Evolutionary conservation across 2,329 filamentous ascomycete genomes (phyloP).

Genomic region (Colletotrichum sp.): DNA sequence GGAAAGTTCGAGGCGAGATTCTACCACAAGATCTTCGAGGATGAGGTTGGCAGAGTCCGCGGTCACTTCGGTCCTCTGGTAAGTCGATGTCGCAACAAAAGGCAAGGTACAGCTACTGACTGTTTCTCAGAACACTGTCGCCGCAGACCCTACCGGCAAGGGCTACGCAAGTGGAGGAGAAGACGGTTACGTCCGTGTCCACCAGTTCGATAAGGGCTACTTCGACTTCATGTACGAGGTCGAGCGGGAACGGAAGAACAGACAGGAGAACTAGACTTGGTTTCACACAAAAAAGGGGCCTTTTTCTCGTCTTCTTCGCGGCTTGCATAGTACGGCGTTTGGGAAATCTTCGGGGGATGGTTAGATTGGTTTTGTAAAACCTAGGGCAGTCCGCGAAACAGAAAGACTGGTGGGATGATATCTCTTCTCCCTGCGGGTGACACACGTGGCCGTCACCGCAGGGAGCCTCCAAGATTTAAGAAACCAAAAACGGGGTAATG

Average conservation of each 20-base stretch:
- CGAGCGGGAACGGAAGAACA: constrained; percentile 77
- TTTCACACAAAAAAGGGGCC: constrained; percentile 1
- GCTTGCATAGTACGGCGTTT: constrained; percentile 50
- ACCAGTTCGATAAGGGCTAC: constrained; percentile 98
- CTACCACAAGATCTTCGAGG: constrained; percentile 99
- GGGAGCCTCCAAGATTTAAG: constrained; percentile 3
- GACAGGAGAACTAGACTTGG: constrained; percentile 20
- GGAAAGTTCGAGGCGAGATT: constrained; percentile 99
- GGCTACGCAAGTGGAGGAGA: constrained; percentile 95
- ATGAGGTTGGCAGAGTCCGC: constrained; percentile 95
- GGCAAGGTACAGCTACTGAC: not conserved
- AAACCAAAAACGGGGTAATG: constrained; percentile 17
- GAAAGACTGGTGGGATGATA: constrained; percentile 14
- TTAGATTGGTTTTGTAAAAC: constrained; percentile 24
- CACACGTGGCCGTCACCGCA: not conserved
- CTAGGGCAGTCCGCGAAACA: constrained; percentile 21
- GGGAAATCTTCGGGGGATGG: constrained; percentile 26
- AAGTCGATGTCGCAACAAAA: constrained; percentile 24
- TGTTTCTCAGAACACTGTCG: constrained; percentile 77
- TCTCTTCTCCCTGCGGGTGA: not conserved
- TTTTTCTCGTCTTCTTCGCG: constrained; percentile 30
- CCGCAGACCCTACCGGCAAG: constrained; percentile 88
- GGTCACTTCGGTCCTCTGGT: constrained; percentile 93
- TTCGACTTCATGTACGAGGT: constrained; percentile 99
- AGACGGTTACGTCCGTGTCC: constrained; percentile 97